Evolutionary conservation across 352 stramenopile species (phyloP).

Genomic region (Pythium aquatile): DNA sequence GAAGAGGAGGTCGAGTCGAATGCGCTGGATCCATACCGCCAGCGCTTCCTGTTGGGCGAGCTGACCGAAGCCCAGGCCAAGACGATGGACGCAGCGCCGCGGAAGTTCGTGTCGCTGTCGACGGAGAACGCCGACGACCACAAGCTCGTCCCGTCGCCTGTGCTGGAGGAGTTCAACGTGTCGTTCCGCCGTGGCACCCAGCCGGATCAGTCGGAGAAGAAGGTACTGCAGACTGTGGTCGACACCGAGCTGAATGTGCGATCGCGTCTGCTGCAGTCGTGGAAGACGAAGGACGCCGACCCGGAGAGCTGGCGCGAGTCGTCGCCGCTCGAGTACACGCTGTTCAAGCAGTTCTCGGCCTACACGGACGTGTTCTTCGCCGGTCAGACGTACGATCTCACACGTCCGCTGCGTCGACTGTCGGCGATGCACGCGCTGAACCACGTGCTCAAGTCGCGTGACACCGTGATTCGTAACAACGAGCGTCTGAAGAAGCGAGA

Average conservation of each 20-base stretch:
- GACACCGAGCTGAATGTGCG: slow-evolving; percentile 35
- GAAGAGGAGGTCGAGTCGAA: slow-evolving; percentile 20
- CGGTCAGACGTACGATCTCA: slow-evolving; percentile 63
- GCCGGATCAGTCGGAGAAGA: slow-evolving; percentile 21
- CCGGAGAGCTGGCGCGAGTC: slow-evolving; percentile 30
- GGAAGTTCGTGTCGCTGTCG: slow-evolving; percentile 37
- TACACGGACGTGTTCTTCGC: slow-evolving; percentile 77
- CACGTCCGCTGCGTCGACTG: slow-evolving; percentile 46
- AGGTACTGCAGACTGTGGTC: slow-evolving; percentile 28
- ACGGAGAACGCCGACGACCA: slow-evolving; percentile 21
- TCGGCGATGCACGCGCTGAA: slow-evolving; percentile 79
- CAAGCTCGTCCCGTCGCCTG: slow-evolving; percentile 19
- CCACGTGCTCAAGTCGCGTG: slow-evolving; percentile 71
- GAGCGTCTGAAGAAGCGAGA: slow-evolving; percentile 59
- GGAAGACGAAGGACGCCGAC: slow-evolving; percentile 43
- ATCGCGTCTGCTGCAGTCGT: slow-evolving; percentile 45
- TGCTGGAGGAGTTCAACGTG: slow-evolving; percentile 42
- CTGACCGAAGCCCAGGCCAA: slow-evolving; percentile 50
- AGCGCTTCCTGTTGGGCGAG: slow-evolving; percentile 52
- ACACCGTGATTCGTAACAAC: slow-evolving; percentile 70
- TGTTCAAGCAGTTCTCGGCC: slow-evolving; percentile 47
- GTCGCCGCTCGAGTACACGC: slow-evolving; percentile 45
- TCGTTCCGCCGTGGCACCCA: slow-evolving; percentile 37
- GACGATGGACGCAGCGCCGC: slow-evolving; percentile 32
- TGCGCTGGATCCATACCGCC: slow-evolving; percentile 56